Base-by-base conservation (phyloP, 352 stramenopile species). In the Pythium phragmiticola region DNA sequence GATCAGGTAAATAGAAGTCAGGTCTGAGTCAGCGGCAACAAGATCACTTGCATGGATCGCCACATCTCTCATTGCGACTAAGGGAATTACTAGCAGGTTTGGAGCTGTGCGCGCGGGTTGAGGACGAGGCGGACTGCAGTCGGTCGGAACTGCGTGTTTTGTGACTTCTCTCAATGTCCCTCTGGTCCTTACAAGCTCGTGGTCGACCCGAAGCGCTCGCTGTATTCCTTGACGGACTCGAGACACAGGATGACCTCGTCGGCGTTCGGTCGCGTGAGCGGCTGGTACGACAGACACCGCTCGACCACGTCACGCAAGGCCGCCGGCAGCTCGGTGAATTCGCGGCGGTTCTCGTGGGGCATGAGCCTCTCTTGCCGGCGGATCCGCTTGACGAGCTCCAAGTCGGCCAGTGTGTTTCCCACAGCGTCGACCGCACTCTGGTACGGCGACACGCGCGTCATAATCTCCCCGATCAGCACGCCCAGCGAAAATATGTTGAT, bases 401-500 rank as follows among this genome's bases (percentile, higher is more conserved):
- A 43, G 23, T 73, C 66, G 0, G 66, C 62, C 6, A 58, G 49
- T 43, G 62, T 70, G 56, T 63, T 37, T 42, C 66, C 66, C 6
- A 70, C 37, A n/a, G 42, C 62, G 26, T 73, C 62, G 17, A 73
- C 47, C 13, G 46, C 36, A 11, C 28, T 62, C 50, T 73, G 57
- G 57, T 74, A 77, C 21, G 70, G 70, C 16, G 47, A 53, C 39
- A 51, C 21, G 12, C 66, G 61, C 34, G 70, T 74, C 42, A 66
- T 66, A 16, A 77, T 66, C 51, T 77, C 70, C n/a, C 61, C 49
- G 11, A 77, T 61, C 37, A 77, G 36, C 26, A 77, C 56, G 30
- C 66, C 70, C 2, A 77, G 54, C 11, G 70, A 52, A 39, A 72
- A 77, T n/a, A 77, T 66, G 36, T 77, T 70, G 17, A 62, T 66